A percentile compares a stretch with the other conserved stretches of the same genome.
Evolutionary conservation across 306 rosid species (phyloP).

Genomic region (Inga laurina): DNA sequence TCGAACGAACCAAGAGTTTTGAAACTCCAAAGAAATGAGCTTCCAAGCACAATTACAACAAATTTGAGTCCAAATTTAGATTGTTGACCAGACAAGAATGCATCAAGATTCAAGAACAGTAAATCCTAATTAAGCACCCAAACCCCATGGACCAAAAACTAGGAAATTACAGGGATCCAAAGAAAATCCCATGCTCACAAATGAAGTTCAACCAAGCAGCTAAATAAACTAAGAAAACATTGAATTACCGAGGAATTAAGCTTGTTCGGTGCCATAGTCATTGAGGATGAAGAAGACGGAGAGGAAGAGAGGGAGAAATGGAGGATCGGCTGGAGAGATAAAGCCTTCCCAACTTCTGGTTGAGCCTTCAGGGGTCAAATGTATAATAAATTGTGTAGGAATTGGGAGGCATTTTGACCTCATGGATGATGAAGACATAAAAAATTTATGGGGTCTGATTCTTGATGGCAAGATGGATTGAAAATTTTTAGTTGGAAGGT

Average conservation of each 20-base stretch:
- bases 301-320: background rate
- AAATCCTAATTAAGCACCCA: background rate
- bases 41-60: background rate
- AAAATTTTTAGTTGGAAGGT: background rate
- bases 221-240: slow-evolving; percentile 8
- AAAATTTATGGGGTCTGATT: background rate
- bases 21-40: background rate
- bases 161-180: background rate
- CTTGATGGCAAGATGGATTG: background rate
- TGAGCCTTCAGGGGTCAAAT: background rate
- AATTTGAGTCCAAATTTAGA: background rate
- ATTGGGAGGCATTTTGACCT: background rate
- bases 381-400: background rate
- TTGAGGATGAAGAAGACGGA: background rate
- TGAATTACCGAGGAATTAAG: slow-evolving; percentile 61
- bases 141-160: slow-evolving; percentile 12
- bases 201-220: slow-evolving; percentile 6
- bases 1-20: background rate
- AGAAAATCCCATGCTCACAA: background rate
- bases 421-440: background rate
- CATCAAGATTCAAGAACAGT: background rate
- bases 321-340: background rate
- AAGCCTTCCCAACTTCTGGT: slow-evolving; percentile 11
- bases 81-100: background rate
- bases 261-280: slow-evolving; percentile 80